A percentile compares a stretch with the other conserved stretches of the same genome.
Evolutionary conservation across 139 green algal genomes (phyloP).

Genomic region (Ettlia oleoabundans): DNA sequence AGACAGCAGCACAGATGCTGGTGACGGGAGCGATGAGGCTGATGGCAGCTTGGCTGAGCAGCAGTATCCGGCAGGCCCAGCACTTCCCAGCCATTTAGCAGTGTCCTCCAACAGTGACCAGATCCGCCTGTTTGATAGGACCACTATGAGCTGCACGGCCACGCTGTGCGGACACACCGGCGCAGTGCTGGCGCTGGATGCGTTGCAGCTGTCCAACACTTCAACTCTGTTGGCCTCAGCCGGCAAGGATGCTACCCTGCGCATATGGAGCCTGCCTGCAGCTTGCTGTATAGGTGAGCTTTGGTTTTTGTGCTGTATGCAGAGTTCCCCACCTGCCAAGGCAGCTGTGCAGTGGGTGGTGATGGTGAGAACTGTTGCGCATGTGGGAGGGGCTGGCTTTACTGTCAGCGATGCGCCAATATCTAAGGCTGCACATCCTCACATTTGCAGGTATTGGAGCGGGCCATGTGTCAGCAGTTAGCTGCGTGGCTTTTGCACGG

Average conservation of each 20-base stretch:
- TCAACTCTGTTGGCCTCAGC: constrained; percentile 67
- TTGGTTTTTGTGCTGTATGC: not conserved
- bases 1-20: not conserved
- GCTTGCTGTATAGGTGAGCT: constrained; percentile 61
- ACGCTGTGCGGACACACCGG: constrained; percentile 70
- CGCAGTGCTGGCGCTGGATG: constrained; percentile 71
- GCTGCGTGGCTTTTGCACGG: constrained; percentile 77
- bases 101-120: constrained; percentile 81
- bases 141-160: constrained; percentile 58
- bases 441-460: constrained; percentile 47
- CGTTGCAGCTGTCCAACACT: constrained; percentile 13
- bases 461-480: constrained; percentile 88
- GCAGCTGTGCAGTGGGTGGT: no score
- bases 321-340: no score
- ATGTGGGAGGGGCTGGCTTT: no score
- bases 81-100: constrained; percentile 65
- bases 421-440: no score
- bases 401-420: no score
- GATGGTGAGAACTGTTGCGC: no score
- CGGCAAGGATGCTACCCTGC: constrained; percentile 88
- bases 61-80: not conserved
- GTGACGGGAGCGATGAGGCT: not conserved
- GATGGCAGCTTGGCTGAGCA: not conserved
- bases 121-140: constrained; percentile 82
- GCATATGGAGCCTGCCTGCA: constrained; percentile 77